Evolutionary conservation across 331 rosid genomes (phyloP).

Genomic region (Rhamnella rubrinervis): DNA sequence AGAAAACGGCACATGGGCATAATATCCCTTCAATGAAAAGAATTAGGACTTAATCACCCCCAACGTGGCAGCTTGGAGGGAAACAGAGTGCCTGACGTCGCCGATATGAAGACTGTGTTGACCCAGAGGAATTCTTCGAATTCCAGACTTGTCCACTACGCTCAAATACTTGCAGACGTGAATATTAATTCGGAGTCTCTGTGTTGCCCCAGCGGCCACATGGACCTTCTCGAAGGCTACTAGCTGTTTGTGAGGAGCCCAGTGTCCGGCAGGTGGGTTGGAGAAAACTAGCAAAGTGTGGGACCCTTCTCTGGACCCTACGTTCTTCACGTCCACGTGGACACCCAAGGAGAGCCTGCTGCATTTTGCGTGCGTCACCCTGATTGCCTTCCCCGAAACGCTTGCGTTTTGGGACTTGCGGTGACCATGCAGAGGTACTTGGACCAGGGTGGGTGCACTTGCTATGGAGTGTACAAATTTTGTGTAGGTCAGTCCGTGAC

Average conservation of each 20-base stretch:
- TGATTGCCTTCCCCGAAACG: slow-evolving; percentile 53
- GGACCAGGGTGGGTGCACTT: slow-evolving; percentile 47
- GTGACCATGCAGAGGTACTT: slow-evolving; percentile 53
- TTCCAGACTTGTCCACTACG: slow-evolving; percentile 42
- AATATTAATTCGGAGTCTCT: slow-evolving; percentile 27
- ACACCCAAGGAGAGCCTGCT: slow-evolving; percentile 48
- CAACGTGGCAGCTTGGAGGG: slow-evolving; percentile 25
- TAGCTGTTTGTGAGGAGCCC: slow-evolving; percentile 53
- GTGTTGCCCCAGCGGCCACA: slow-evolving; percentile 23
- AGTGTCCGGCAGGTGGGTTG: slow-evolving; percentile 50
- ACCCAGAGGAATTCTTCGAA: slow-evolving; percentile 44
- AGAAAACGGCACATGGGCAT: slow-evolving; percentile 1
- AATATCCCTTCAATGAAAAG: not conserved
- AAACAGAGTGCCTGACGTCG: slow-evolving; percentile 29
- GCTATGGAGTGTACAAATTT: slow-evolving; percentile 53
- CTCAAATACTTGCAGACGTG: slow-evolving; percentile 44
- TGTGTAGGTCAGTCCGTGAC: slow-evolving; percentile 65
- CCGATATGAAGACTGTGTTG: slow-evolving; percentile 33
- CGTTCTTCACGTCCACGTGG: slow-evolving; percentile 57
- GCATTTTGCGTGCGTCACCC: slow-evolving; percentile 76
- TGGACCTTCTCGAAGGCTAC: slow-evolving; percentile 40
- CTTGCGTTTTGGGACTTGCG: slow-evolving; percentile 24
- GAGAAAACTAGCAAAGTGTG: slow-evolving; percentile 71
- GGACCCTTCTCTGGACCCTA: slow-evolving; percentile 67
- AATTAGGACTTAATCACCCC: slow-evolving; percentile 59